Evolutionary conservation across 1,284 basidiomycete species (phyloP), one percentile per base, ranked within the genome.

Genomic region (Macrocybe sp.): DNA sequence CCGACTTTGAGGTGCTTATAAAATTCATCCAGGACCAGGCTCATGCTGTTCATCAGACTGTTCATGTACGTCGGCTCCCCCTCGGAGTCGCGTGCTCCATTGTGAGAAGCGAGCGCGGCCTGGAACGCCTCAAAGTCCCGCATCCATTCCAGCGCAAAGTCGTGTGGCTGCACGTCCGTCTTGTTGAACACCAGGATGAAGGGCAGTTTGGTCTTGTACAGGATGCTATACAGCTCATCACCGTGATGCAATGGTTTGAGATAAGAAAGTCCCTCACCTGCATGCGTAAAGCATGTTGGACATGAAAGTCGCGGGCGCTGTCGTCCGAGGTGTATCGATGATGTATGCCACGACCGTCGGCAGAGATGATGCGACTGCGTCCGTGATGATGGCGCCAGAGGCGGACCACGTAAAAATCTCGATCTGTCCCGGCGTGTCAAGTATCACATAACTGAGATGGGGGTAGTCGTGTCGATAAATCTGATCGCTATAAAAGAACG

Each of bases 401-500:
- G 97, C 97, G 0, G 94, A 97, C 97, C 97, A 99, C 39, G 97
- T 99, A 63, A 99, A 99, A 61, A 99, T 99, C 68, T 99, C 97
- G 60, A 99, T 99, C 69, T 99, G 97, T 5, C 97, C 97, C 2
- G 97, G 97, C 0, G 97, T 99, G 62, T 99, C 97, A 32, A 99
- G 74, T 38, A 99, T 85, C 48, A 99, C 81, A 70, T 98, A 87
- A 59, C 93, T 96, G 22, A 22, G 22, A 22, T 4, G 22, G 22
- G 22, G 22, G 22, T 22, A 4, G 22, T 22, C 4, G 4, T 22
- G 22, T 22, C 22, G 22, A 22, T 22, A 4, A 22, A 22, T 22
- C 22, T 22, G 22, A 22, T 22, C 22, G 22, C 22, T 22, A 22
- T 22, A 22, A 22, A 58, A 16, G 45, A 29, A 46, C 9, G 46